Base-by-base conservation (phyloP, 306 rosid genomes). In the Cicer bijugum region DNA sequence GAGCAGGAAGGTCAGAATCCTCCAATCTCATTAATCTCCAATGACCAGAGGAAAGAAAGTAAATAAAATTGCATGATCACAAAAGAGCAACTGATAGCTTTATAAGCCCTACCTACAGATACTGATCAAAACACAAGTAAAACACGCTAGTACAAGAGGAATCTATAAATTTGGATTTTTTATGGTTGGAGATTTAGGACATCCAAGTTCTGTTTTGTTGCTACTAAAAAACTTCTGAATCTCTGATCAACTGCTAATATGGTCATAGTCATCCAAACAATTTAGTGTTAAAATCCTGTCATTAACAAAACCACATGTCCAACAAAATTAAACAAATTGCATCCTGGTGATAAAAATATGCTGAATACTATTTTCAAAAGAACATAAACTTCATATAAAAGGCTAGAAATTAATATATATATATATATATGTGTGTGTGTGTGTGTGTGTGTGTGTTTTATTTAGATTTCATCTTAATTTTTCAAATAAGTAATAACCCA, bases 171-270 rank as follows among this genome's bases (percentile, higher is more conserved):
- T 23, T 66, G 37, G 8, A 15, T 42, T 42, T 48, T 42, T 48
- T 42, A 64, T 47, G 60, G 50, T 70, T 76, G 39, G 39, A 65
- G 71, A 55, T 55, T 43, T 47, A 66, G 61, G 75, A 65, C 60
- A 76, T 47, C 67, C 52, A 64, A 8, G 40, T 67, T 28, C 58
- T 19, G 39, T 53, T 55, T 15, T 67, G 6, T 7, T 50, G 64
- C 56, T 33, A 69, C 55, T 7, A n/a, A 50, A 39, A 45, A 40
- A 74, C 65, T 35, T 72, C 23, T 58, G 12, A 62, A 74, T 46
- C 23, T 72, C 23, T 67, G 16, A 62, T 75, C 84, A 42, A 69
- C 69, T 19, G 12, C 42, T 38, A 43, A 43, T 39, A 40, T 8
- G 72, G 55, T 35, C 60, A 51, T 19, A 16, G 53, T 42, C 9